phyloP scores from a whole-genome alignment of 495 filamentous ascomycete genomes.

The Podospora sp. region DNA sequence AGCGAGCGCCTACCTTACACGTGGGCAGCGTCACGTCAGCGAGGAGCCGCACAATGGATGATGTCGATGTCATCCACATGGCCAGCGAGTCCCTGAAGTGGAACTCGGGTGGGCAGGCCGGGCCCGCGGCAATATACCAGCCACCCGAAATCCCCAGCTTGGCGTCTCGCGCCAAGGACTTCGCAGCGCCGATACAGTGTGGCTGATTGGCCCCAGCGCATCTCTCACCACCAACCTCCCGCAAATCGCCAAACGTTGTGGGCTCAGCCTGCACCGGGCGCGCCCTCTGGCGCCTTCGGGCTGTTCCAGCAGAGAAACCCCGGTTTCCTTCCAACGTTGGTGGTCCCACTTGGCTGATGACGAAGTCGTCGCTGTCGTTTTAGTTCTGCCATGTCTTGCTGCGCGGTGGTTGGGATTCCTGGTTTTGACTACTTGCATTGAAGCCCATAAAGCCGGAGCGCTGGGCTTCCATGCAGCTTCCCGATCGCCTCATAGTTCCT shows the following conservation, averaged over 20 bases:
- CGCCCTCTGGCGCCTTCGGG: not conserved
- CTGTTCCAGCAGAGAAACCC: not conserved
- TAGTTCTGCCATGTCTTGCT: not conserved
- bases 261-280: not conserved
- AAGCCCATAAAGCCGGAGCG: constrained; percentile 21
- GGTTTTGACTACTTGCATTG: constrained; percentile 14
- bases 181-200: not conserved
- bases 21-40: not conserved
- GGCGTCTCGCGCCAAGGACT: constrained; percentile 1
- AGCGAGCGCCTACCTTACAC: not conserved
- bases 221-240: constrained; percentile 6
- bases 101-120: not conserved
- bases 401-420: constrained; percentile 21
- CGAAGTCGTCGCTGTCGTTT: constrained; percentile 1
- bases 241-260: not conserved
- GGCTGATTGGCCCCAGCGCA: not conserved
- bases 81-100: not conserved
- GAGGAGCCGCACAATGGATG: not conserved
- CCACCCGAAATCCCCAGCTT: constrained; percentile 13
- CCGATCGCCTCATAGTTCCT: constrained; percentile 1
- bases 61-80: not conserved
- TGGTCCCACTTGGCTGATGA: not conserved
- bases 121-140: not conserved
- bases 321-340: not conserved
- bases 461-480: constrained; percentile 20